Percentiles rank a stretch among this genome's conserved stretches.
Conservation (phyloP, 331 rosid genomes). For the Spiraea crenata region DNA sequence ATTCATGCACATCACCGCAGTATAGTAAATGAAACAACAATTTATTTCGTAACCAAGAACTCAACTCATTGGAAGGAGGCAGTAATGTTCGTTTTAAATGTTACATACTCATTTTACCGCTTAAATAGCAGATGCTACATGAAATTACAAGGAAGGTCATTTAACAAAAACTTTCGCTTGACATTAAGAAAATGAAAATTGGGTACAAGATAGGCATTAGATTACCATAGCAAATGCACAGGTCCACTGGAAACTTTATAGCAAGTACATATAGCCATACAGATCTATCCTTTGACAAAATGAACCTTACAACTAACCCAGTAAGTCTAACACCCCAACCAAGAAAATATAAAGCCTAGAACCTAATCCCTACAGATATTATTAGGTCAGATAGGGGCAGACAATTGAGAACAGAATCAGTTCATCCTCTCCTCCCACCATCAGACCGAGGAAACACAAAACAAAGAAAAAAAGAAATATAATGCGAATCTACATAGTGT, state of each 20-base stretch:
- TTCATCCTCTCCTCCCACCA: constrained; percentile 25
- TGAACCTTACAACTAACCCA: constrained; percentile 9
- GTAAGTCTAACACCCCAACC: not conserved
- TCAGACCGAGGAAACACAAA: not conserved
- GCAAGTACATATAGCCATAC: constrained; percentile 13
- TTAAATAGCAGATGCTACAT: not conserved
- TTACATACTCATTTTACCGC: too few species aligned
- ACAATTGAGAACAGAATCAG: constrained; percentile 20
- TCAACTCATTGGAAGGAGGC: not conserved
- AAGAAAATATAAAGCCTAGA: constrained; percentile 13
- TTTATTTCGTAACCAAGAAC: not conserved
- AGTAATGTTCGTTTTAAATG: not conserved
- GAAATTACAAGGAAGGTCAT: not conserved
- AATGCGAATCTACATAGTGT: constrained; percentile 25
- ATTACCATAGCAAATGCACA: constrained; percentile 14
- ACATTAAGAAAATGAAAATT: constrained; percentile 6
- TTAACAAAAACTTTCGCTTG: not conserved
- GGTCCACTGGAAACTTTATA: constrained; percentile 21
- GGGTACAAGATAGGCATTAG: constrained; percentile 11
- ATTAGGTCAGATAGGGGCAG: constrained; percentile 11
- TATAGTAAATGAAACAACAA: not conserved
- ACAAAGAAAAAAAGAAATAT: constrained; percentile 7
- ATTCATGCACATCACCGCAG: not conserved
- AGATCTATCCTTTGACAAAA: constrained; percentile 6
- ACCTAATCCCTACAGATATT: constrained; percentile 16